phyloP scores from a whole-genome alignment of 805 yeast species.

The Yamadazyma insecticola region DNA sequence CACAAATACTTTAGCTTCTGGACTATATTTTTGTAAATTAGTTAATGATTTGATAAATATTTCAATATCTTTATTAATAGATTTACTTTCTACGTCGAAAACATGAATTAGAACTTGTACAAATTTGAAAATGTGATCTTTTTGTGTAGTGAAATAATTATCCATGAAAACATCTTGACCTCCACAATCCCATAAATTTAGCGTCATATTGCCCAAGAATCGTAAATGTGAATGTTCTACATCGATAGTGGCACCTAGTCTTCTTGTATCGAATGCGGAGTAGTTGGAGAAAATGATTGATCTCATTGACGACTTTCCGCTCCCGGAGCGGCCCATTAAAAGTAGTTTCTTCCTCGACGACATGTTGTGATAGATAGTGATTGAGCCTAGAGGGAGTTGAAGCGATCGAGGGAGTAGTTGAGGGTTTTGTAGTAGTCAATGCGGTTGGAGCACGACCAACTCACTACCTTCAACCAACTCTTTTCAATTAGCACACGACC shows the following conservation, averaged over 20 bases:
- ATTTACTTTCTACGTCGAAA: slow-evolving; percentile 91
- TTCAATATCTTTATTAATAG: slow-evolving; percentile 88
- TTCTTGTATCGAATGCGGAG: slow-evolving; percentile 92
- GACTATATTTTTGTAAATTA: slow-evolving; percentile 78
- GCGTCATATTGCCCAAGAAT: slow-evolving; percentile 90
- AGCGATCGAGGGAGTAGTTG: no score
- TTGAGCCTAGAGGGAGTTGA: no score
- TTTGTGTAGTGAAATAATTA: slow-evolving; percentile 81
- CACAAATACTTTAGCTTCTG: slow-evolving; percentile 88
- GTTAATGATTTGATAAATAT: slow-evolving; percentile 81
- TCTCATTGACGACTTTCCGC: slow-evolving; percentile 97
- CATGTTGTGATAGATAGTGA: no score
- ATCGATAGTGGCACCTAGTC: slow-evolving; percentile 95
- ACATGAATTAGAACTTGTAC: slow-evolving; percentile 95
- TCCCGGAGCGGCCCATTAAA: slow-evolving; percentile 85
- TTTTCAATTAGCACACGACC: no score
- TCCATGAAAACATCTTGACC: slow-evolving; percentile 97
- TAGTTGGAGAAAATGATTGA: slow-evolving; percentile 93
- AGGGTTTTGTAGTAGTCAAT: no score
- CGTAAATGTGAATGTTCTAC: slow-evolving; percentile 96
- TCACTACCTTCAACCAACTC: no score
- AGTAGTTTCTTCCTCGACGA: slow-evolving; percentile 39
- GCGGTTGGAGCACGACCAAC: no score
- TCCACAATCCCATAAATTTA: slow-evolving; percentile 97
- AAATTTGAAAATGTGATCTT: slow-evolving; percentile 90